Evolutionary conservation across 2,329 filamentous ascomycete species (phyloP).

Genomic region (Cercospora janseana): DNA sequence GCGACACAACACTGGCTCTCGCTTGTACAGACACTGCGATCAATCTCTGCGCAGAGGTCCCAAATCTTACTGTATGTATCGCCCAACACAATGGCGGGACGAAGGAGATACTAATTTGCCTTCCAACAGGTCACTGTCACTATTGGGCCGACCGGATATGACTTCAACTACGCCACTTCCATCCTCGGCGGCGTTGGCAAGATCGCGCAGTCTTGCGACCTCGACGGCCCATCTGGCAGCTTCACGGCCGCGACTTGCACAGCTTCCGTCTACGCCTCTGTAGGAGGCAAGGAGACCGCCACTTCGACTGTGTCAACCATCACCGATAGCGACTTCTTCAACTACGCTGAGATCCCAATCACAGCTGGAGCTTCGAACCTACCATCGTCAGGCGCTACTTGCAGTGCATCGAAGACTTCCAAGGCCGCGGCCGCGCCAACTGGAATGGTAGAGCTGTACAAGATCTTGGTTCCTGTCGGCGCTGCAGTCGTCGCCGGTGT

Average conservation of each 20-base stretch:
- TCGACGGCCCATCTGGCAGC: constrained; percentile 8
- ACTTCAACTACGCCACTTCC: constrained; percentile 12
- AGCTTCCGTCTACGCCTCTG: constrained; percentile 4
- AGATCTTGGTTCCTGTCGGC: constrained; percentile 14
- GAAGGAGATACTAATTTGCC: not conserved
- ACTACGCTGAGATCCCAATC: constrained; percentile 10
- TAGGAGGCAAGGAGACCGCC: constrained; percentile 3
- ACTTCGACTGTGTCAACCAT: constrained; percentile 7
- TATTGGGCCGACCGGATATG: constrained; percentile 11
- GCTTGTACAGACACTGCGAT: constrained; percentile 12
- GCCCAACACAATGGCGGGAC: not conserved
- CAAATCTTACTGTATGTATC: constrained; percentile 8
- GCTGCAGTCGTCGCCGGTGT: constrained; percentile 15
- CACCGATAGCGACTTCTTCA: constrained; percentile 11
- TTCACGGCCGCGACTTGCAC: constrained; percentile 10
- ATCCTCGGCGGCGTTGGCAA: constrained; percentile 1
- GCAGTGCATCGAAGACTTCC: not conserved
- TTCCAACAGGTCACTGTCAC: constrained; percentile 7
- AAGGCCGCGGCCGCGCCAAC: constrained; percentile 8
- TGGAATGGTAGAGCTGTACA: constrained; percentile 12
- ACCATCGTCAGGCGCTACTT: constrained; percentile 6
- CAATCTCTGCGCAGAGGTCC: not conserved
- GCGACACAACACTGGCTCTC: constrained; percentile 20
- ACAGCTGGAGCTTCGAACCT: constrained; percentile 4
- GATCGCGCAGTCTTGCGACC: constrained; percentile 11